Conservation (phyloP, 73 alveolate species). For the Effrenium voratum region DNA sequence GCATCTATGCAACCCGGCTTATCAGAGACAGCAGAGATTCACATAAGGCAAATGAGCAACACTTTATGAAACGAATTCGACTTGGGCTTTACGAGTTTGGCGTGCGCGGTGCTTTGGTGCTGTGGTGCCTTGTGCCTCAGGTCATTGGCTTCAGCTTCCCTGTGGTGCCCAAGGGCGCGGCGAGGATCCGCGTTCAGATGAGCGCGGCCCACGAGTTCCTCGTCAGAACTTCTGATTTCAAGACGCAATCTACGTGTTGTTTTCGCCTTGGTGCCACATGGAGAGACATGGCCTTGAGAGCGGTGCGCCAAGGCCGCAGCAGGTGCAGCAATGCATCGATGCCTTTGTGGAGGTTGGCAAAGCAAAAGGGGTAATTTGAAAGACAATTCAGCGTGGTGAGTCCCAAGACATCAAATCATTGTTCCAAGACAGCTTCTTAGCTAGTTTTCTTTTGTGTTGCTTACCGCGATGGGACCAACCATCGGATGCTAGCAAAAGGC, state of each 20-base stretch:
- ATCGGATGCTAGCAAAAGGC: too few relatives aligned
- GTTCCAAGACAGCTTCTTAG: too few relatives aligned
- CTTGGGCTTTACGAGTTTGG: not conserved
- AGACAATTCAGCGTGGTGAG: not conserved
- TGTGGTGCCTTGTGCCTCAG: not conserved
- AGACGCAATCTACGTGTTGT: too few relatives aligned
- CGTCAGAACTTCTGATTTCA: not conserved
- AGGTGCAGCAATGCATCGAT: conserved; percentile 94
- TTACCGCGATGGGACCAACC: too few relatives aligned
- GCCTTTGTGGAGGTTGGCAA: conserved; percentile 94
- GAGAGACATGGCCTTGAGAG: not conserved
- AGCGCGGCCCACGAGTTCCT: conserved; percentile 95
- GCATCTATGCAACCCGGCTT: conserved; percentile 92
- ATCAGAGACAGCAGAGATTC: too few relatives aligned
- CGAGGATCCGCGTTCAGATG: conserved; percentile 96
- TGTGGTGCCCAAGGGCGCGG: conserved; percentile 96
- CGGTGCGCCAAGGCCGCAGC: conserved; percentile 44
- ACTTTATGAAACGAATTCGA: not conserved
- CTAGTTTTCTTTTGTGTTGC: too few relatives aligned
- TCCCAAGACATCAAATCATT: too few relatives aligned
- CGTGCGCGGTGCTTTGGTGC: not conserved
- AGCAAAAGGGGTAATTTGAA: conserved; percentile 91
- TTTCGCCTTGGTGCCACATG: too few relatives aligned
- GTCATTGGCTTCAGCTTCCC: conserved; percentile 96
- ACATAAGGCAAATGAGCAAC: not conserved